Conservation (phyloP, 176 grass and related monocot genomes). For the Cenchrus fungigraminus region DNA sequence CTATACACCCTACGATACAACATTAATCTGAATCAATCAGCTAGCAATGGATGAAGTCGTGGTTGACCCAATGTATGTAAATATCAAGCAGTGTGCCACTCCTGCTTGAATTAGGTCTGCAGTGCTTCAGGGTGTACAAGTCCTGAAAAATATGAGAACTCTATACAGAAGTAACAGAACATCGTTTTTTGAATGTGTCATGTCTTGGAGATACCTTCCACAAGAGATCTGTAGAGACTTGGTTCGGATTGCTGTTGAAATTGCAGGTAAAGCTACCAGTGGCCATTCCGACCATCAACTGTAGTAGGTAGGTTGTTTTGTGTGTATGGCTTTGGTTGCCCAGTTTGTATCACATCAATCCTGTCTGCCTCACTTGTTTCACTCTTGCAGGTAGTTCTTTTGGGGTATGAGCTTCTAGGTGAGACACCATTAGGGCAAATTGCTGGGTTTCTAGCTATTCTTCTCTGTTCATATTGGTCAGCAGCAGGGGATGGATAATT, state of each 20-base stretch:
- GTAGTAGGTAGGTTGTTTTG: conserved; percentile 55
- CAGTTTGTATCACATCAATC: conserved; percentile 35
- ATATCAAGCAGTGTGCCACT: background rate
- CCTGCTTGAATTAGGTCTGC: background rate
- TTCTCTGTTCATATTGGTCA: conserved; percentile 57
- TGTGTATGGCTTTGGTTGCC: conserved; percentile 47
- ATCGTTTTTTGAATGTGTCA: background rate
- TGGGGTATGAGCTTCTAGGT: conserved; percentile 49
- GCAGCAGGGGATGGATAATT: conserved; percentile 33
- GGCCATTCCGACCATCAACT: conserved; percentile 49
- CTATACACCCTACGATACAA: background rate
- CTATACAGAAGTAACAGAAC: conserved; percentile 20
- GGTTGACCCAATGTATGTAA: background rate
- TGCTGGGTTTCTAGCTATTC: conserved; percentile 39
- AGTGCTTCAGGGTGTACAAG: background rate
- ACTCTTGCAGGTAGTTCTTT: conserved; percentile 59
- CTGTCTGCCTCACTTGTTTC: conserved; percentile 50
- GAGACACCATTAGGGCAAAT: conserved; percentile 34
- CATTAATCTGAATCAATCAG: background rate
- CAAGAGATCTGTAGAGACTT: background rate
- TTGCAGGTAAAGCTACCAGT: conserved; percentile 51
- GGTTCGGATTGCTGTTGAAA: background rate
- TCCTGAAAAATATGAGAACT: background rate
- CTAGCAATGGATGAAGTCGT: background rate
- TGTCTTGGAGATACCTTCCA: background rate